Evolutionary conservation across 2,329 filamentous ascomycete genomes (phyloP).

Genomic region (Arthrobotrys sphaeroides): DNA sequence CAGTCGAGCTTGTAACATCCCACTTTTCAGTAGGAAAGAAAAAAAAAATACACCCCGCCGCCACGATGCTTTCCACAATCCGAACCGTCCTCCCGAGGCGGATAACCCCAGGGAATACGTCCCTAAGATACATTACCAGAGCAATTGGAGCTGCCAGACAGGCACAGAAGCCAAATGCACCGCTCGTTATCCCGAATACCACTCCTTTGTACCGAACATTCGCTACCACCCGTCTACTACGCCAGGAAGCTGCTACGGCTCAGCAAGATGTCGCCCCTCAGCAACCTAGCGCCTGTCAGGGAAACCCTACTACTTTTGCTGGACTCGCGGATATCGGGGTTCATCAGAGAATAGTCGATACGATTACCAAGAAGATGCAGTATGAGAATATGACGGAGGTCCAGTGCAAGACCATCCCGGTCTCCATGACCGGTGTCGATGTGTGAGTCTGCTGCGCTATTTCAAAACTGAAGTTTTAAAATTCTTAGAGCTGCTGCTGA

Average conservation of each 20-base stretch:
- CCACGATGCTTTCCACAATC: slow-evolving; percentile 43
- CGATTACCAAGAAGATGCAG: slow-evolving; percentile 76
- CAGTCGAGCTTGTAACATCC: slow-evolving; percentile 15
- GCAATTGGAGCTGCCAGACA: slow-evolving; percentile 1
- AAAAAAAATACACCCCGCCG: slow-evolving; percentile 6
- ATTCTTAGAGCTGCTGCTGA: too few relatives aligned
- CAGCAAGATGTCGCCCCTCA: neutral
- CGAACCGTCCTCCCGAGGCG: slow-evolving; percentile 31
- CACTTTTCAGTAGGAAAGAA: neutral
- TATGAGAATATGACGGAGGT: slow-evolving; percentile 92
- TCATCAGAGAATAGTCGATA: slow-evolving; percentile 71
- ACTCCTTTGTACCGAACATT: slow-evolving; percentile 31
- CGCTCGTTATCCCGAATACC: slow-evolving; percentile 12
- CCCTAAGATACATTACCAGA: slow-evolving; percentile 11
- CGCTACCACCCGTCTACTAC: slow-evolving; percentile 20
- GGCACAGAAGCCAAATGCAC: neutral
- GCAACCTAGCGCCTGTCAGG: neutral
- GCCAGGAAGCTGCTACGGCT: slow-evolving; percentile 26
- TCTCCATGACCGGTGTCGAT: slow-evolving; percentile 81
- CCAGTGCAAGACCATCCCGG: slow-evolving; percentile 81
- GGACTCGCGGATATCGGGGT: slow-evolving; percentile 36
- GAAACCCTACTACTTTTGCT: slow-evolving; percentile 22
- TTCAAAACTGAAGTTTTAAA: too few relatives aligned
- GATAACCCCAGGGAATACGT: slow-evolving; percentile 13
- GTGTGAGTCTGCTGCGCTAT: too few relatives aligned